phyloP scores from a whole-genome alignment of 352 stramenopile genomes.

The Phytopythium helicoides region DNA sequence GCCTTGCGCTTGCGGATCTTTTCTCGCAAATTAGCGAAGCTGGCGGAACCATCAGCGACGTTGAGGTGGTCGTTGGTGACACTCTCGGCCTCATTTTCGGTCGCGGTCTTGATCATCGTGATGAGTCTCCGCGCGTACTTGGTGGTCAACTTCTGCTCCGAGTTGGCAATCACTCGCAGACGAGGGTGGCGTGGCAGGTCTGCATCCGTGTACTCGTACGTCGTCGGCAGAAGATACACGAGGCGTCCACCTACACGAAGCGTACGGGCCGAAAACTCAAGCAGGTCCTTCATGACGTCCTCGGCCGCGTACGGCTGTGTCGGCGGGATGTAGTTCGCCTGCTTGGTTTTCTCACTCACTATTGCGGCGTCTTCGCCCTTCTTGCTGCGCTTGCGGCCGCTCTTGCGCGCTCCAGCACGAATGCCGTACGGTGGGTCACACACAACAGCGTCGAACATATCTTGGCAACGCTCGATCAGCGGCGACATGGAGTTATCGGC shows the following conservation, averaged over 20 bases:
- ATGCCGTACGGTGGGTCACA: constrained; percentile 94
- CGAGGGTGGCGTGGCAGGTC: constrained; percentile 74
- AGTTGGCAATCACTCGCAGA: constrained; percentile 72
- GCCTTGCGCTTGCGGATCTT: constrained; percentile 76
- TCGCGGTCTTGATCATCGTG: constrained; percentile 79
- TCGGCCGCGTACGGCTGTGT: constrained; percentile 95
- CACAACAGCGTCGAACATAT: constrained; percentile 89
- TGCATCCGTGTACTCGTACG: constrained; percentile 76
- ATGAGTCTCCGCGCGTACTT: constrained; percentile 84
- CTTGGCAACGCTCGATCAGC: constrained; percentile 37
- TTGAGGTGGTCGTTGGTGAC: constrained; percentile 1
- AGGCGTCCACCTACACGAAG: constrained; percentile 76
- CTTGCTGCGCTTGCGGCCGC: constrained; percentile 58
- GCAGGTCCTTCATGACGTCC: constrained; percentile 96
- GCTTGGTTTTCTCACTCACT: constrained; percentile 68
- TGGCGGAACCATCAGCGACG: constrained; percentile 32
- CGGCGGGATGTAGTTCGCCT: constrained; percentile 93
- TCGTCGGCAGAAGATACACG: constrained; percentile 86
- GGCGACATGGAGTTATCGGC: constrained; percentile 87
- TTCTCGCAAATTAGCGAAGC: constrained; percentile 70
- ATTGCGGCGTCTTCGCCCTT: constrained; percentile 22
- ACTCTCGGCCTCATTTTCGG: neutral
- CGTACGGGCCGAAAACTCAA: constrained; percentile 87
- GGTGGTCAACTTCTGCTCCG: constrained; percentile 80
- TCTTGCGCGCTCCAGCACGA: constrained; percentile 92